A percentile compares a stretch with the other conserved stretches of the same genome.
Evolutionary conservation across 2,329 filamentous ascomycete species (phyloP).

Genomic region (Aspergillus amoenus): DNA sequence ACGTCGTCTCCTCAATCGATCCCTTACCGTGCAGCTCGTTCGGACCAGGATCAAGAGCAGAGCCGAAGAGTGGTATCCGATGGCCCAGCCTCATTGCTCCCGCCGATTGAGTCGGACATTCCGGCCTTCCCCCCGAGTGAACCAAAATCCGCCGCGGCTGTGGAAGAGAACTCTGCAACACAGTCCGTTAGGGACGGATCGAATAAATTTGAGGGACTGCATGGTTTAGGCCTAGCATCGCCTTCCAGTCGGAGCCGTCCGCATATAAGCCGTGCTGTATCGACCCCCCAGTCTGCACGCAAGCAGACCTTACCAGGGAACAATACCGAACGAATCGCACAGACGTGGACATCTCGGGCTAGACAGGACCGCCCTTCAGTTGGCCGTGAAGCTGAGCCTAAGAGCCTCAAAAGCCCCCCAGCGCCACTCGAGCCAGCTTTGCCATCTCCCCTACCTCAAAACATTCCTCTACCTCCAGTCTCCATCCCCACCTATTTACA

Average conservation of each 20-base stretch:
- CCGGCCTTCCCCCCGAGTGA: slow-evolving; percentile 29
- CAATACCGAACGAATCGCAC: slow-evolving; percentile 31
- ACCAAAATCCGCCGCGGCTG: slow-evolving; percentile 15
- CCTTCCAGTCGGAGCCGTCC: slow-evolving; percentile 30
- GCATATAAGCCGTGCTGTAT: slow-evolving; percentile 28
- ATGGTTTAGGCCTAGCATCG: slow-evolving; percentile 13
- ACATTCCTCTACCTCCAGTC: slow-evolving; percentile 61
- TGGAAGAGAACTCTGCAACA: slow-evolving; percentile 20
- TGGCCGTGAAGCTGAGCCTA: slow-evolving; percentile 34
- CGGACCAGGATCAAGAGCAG: slow-evolving; percentile 21
- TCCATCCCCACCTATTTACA: slow-evolving; percentile 67
- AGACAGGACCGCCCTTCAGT: slow-evolving; percentile 34
- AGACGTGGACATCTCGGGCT: slow-evolving; percentile 34
- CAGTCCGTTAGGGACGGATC: slow-evolving; percentile 26
- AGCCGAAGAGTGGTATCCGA: slow-evolving; percentile 25
- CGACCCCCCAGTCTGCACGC: slow-evolving; percentile 35
- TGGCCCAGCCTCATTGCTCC: slow-evolving; percentile 10
- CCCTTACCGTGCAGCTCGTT: slow-evolving; percentile 45
- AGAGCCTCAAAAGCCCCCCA: slow-evolving; percentile 25
- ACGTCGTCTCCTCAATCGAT: slow-evolving; percentile 55
- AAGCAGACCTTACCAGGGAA: slow-evolving; percentile 30
- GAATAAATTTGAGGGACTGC: slow-evolving; percentile 20
- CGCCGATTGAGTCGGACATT: slow-evolving; percentile 15
- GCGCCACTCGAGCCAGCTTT: slow-evolving; percentile 32
- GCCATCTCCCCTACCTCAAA: slow-evolving; percentile 50